phyloP scores from a whole-genome alignment of 2,329 filamentous ascomycete genomes.

The Pyricularia grisea region DNA sequence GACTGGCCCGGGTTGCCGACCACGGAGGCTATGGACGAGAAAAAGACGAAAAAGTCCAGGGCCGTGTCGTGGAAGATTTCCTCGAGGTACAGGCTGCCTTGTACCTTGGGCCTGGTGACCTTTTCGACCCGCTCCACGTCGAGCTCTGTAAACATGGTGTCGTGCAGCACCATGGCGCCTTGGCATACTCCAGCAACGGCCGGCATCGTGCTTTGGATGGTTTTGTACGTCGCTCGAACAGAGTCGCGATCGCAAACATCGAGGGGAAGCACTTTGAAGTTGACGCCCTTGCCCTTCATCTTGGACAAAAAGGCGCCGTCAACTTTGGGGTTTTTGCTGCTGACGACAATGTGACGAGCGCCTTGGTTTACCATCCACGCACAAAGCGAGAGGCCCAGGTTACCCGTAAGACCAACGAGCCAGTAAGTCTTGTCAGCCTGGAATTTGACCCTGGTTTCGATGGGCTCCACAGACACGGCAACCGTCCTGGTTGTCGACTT shows the following conservation, averaged over 20 bases:
- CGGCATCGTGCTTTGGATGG: neutral
- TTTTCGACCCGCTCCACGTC: slow-evolving; percentile 10
- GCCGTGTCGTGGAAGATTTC: slow-evolving; percentile 11
- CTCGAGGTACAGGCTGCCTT: slow-evolving; percentile 15
- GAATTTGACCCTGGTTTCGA: neutral
- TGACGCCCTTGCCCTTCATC: neutral
- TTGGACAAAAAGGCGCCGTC: neutral
- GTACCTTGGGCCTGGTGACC: slow-evolving; percentile 16
- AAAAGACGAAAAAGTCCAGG: slow-evolving; percentile 20
- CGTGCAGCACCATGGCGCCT: slow-evolving; percentile 4
- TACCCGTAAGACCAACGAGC: slow-evolving; percentile 23
- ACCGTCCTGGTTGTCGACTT: neutral
- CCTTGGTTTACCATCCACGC: slow-evolving; percentile 29
- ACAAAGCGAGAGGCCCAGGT: slow-evolving; percentile 25
- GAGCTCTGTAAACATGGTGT: neutral
- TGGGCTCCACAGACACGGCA: neutral
- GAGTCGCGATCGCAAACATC: neutral
- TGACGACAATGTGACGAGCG: slow-evolving; percentile 15
- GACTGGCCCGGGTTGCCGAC: slow-evolving; percentile 23
- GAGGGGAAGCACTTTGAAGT: neutral
- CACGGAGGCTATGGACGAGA: slow-evolving; percentile 18
- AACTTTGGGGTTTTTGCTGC: neutral
- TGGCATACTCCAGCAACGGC: neutral
- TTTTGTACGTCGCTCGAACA: neutral
- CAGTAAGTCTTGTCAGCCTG: slow-evolving; percentile 20